A percentile compares a stretch with the other conserved stretches of the same genome.
Evolutionary conservation across 2,329 filamentous ascomycete genomes (phyloP).

Genomic region (Ceratocystis alfenasii): DNA sequence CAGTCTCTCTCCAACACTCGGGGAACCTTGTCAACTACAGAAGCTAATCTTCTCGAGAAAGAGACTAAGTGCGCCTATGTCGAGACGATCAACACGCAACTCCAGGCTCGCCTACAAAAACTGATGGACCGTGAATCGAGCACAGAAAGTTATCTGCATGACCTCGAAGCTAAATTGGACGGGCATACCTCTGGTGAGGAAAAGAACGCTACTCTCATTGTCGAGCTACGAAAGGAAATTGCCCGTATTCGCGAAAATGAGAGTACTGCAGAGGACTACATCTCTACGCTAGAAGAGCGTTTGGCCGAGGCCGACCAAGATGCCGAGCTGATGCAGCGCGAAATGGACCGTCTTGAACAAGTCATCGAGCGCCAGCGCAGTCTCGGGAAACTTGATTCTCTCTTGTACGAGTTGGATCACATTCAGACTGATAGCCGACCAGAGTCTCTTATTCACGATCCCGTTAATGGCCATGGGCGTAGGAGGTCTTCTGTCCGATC

Average conservation of each 20-base stretch:
- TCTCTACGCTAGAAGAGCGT: constrained; percentile 88
- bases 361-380: constrained; percentile 92
- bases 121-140: constrained; percentile 80
- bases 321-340: constrained; percentile 89
- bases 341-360: constrained; percentile 86
- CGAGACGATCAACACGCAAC: constrained; percentile 81
- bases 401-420: constrained; percentile 80
- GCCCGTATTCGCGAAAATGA: constrained; percentile 81
- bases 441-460: constrained; percentile 17
- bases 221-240: constrained; percentile 84
- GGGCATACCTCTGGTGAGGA: constrained; percentile 86
- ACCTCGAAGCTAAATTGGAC: constrained; percentile 81
- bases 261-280: constrained; percentile 84
- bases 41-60: constrained; percentile 78
- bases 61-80: constrained; percentile 88
- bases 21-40: constrained; percentile 67
- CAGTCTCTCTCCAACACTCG: constrained; percentile 82
- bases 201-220: constrained; percentile 73
- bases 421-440: constrained; percentile 35
- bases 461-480: constrained; percentile 25
- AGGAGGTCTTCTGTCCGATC: constrained; percentile 34
- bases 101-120: constrained; percentile 84
- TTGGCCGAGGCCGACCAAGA: constrained; percentile 94
- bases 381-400: constrained; percentile 83
- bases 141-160: constrained; percentile 85